Evolutionary conservation across 331 rosid genomes (phyloP).

Genomic region (Quercus tomentella): DNA sequence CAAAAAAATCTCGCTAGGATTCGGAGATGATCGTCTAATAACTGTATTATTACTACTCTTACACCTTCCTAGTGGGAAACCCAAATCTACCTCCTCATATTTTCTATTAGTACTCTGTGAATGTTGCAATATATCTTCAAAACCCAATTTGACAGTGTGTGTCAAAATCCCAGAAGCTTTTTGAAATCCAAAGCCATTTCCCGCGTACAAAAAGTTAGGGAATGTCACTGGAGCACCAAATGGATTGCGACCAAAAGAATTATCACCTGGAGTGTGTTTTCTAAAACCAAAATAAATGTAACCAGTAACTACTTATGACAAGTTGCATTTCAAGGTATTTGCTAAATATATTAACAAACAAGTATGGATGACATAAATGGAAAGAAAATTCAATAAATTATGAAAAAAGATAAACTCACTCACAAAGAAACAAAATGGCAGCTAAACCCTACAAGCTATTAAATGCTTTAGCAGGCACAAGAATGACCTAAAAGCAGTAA

Average conservation of each 20-base stretch:
- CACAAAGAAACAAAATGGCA: background rate
- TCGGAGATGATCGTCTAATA: constrained; percentile 43
- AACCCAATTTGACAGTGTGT: constrained; percentile 58
- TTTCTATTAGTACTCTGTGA: constrained; percentile 44
- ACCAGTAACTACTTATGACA: constrained; percentile 38
- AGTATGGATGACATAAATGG: constrained; percentile 5
- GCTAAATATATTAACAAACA: constrained; percentile 6
- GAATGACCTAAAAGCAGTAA: background rate
- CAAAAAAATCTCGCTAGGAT: constrained; percentile 66
- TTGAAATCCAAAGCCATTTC: constrained; percentile 62
- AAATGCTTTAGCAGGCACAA: background rate
- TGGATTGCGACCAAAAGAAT: constrained; percentile 75
- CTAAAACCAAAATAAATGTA: constrained; percentile 63
- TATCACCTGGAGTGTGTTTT: constrained; percentile 79
- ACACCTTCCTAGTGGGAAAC: constrained; percentile 55
- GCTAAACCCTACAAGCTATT: background rate
- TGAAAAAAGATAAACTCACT: background rate
- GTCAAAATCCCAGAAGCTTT: constrained; percentile 57
- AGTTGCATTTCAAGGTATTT: constrained; percentile 31
- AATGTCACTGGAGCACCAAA: constrained; percentile 65
- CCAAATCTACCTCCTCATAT: constrained; percentile 56
- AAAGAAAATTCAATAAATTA: background rate
- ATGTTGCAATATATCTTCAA: constrained; percentile 67
- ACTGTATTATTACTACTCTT: constrained; percentile 49
- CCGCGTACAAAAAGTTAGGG: constrained; percentile 50